These are phyloP conservation scores for Alternaria conjuncta DNA, from an alignment of 2,329 filamentous ascomycete genomes.

Conservation along the genomic window DNA sequence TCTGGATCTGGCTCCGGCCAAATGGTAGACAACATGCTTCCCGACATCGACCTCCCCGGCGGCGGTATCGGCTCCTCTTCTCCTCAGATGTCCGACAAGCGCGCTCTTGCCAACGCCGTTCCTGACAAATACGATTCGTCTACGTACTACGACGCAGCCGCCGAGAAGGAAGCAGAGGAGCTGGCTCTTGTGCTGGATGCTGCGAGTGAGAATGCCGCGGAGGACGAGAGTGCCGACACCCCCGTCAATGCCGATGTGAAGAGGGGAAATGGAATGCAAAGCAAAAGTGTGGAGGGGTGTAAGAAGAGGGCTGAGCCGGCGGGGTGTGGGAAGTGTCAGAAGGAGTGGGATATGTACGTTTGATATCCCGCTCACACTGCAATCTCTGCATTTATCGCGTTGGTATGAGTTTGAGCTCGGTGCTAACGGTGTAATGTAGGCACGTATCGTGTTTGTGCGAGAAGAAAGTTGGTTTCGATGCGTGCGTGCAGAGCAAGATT, in stretches of 20 bases:
- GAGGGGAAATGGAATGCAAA: not conserved
- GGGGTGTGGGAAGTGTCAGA: not conserved
- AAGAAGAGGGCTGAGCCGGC: not conserved
- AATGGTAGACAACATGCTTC: not conserved
- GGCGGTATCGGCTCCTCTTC: not conserved
- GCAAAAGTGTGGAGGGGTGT: not conserved
- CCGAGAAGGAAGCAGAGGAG: not conserved
- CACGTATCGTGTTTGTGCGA: not conserved
- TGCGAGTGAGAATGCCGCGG: not conserved
- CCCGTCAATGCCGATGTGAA: not conserved
- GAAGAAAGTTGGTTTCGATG: not conserved
- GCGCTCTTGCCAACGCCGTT: not conserved
- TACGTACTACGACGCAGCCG: not conserved
- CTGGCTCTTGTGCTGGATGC: not conserved
- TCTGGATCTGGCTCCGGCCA: not conserved
- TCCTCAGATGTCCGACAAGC: not conserved
- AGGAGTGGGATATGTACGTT: not conserved
- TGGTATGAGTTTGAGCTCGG: no score
- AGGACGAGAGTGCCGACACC: not conserved
- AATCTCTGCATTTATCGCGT: no score
- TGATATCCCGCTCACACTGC: no score
- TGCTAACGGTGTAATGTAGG: not conserved
- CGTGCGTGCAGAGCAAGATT: not conserved
- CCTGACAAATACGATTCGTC: not conserved
- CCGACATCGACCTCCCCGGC: not conserved